Percentiles rank a stretch among this genome's conserved stretches.
These are phyloP conservation scores for Dicorynia guianensis DNA, from an alignment of 306 rosid genomes.

Conservation along the genomic window DNA sequence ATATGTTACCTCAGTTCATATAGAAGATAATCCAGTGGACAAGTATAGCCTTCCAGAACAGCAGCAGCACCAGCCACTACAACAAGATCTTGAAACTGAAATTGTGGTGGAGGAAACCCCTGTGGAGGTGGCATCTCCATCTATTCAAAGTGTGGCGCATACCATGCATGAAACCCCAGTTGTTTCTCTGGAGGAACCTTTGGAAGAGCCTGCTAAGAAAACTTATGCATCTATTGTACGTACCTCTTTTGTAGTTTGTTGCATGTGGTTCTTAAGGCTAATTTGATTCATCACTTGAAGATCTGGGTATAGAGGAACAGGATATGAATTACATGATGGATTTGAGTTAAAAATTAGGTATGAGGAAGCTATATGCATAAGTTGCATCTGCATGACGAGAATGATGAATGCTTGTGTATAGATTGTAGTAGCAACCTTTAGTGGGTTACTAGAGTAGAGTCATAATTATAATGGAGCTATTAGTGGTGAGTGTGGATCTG, in stretches of 20 bases:
- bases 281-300: background rate
- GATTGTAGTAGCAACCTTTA: too few relatives aligned
- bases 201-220: conserved; percentile 79
- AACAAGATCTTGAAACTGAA: conserved; percentile 72
- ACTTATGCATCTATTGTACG: conserved; percentile 96
- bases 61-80: conserved; percentile 49
- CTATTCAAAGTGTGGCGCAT: conserved; percentile 54
- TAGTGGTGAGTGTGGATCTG: too few relatives aligned
- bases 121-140: conserved; percentile 59
- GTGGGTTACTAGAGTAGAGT: too few relatives aligned
- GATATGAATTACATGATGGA: background rate
- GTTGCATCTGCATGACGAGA: too few relatives aligned
- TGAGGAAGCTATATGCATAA: background rate
- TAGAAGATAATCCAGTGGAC: conserved; percentile 88
- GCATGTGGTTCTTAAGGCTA: background rate
- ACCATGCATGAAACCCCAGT: conserved; percentile 53
- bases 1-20: conserved; percentile 67
- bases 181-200: background rate
- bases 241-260: conserved; percentile 8
- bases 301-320: background rate
- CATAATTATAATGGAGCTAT: too few relatives aligned
- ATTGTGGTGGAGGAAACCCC: conserved; percentile 84
- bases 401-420: too few relatives aligned
- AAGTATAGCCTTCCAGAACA: conserved; percentile 91
- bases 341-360: background rate